Evolutionary conservation across 2,329 filamentous ascomycete species (phyloP).

Genomic region (Aspergillus caelatus): DNA sequence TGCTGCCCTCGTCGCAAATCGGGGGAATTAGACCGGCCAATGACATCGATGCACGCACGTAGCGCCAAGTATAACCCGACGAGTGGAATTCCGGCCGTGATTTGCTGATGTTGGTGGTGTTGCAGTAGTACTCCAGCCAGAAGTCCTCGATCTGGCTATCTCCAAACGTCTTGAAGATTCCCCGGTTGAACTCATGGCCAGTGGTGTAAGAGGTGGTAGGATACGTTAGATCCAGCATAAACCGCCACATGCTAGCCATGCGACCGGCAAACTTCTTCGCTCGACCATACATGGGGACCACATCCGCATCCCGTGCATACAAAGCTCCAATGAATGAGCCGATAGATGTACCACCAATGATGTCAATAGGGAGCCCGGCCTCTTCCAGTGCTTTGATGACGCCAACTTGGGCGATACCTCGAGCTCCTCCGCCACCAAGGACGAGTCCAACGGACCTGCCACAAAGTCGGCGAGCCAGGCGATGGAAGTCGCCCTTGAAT

Average conservation of each 20-base stretch:
- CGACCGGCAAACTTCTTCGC: conserved; percentile 97
- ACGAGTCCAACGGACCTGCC: conserved; percentile 95
- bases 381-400: conserved; percentile 95
- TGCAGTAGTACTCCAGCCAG: conserved; percentile 98
- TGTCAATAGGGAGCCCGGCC: conserved; percentile 91
- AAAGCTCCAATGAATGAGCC: conserved; percentile 93
- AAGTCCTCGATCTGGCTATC: conserved; percentile 98
- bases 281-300: conserved; percentile 94
- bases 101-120: conserved; percentile 98
- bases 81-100: conserved; percentile 91
- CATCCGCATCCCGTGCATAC: conserved; percentile 93
- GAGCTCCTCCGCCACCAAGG: conserved; percentile 87
- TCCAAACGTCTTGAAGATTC: conserved; percentile 97
- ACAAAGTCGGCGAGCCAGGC: conserved; percentile 83
- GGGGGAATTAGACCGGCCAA: conserved; percentile 89
- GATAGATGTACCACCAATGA: conserved; percentile 94
- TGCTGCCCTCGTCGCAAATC: conserved; percentile 93
- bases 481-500: conserved; percentile 95
- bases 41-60: conserved; percentile 95
- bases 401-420: conserved; percentile 89
- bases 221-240: conserved; percentile 93
- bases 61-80: conserved; percentile 95
- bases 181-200: conserved; percentile 97
- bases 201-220: conserved; percentile 97
- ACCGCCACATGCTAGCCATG: conserved; percentile 99